These are phyloP conservation scores for Porcisia hertigi DNA, from an alignment of 208 protist species.

Conservation along the genomic window DNA sequence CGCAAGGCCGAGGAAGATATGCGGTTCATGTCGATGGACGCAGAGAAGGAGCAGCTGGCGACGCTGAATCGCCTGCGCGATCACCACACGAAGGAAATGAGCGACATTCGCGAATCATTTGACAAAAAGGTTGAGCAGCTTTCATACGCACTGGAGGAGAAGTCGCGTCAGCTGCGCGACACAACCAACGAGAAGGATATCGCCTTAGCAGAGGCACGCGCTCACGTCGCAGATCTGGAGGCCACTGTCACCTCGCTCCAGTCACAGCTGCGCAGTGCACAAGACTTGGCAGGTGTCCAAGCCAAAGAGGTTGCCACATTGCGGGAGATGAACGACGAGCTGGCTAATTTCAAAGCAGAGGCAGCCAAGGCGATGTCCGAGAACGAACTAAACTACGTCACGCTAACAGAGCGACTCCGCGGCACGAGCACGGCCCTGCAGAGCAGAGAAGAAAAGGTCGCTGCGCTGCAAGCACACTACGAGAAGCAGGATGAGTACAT, in stretches of 20 bases:
- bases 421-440: constrained; percentile 44
- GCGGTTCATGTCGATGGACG: constrained; percentile 15
- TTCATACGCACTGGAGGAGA: constrained; percentile 16
- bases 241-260: constrained; percentile 31
- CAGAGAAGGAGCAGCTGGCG: constrained; percentile 32
- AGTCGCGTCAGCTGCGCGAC: constrained; percentile 28
- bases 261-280: constrained; percentile 40
- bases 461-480: constrained; percentile 63
- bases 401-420: constrained; percentile 68
- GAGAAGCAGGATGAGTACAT: constrained; percentile 83
- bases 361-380: constrained; percentile 64
- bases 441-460: constrained; percentile 65
- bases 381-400: constrained; percentile 80
- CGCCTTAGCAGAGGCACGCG: constrained; percentile 11
- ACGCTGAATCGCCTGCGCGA: constrained; percentile 33
- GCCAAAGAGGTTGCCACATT: constrained; percentile 52
- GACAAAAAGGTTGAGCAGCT: constrained; percentile 30
- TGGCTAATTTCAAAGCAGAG: constrained; percentile 63
- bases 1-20: constrained; percentile 19
- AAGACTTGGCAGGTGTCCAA: constrained; percentile 46
- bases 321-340: constrained; percentile 56
- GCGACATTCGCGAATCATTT: constrained; percentile 26
- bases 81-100: constrained; percentile 23
- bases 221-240: constrained; percentile 28
- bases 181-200: constrained; percentile 17